These are phyloP conservation scores for Jimgerdemannia lactiflua DNA, from an alignment of 192 early-diverging fungal species.

Conservation along the genomic window DNA sequence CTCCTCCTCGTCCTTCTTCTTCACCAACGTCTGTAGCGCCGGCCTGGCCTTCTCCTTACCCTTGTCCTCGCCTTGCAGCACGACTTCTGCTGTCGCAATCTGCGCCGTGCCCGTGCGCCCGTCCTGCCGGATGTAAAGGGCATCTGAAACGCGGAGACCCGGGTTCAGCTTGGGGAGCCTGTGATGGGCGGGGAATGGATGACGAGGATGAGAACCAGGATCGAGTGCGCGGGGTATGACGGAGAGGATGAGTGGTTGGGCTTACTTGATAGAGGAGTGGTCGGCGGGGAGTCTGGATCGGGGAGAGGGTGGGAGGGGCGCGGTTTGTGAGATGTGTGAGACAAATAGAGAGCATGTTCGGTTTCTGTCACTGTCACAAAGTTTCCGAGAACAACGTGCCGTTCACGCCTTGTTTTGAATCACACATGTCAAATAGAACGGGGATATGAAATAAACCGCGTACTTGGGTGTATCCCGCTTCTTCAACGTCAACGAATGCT, in stretches of 20 bases:
- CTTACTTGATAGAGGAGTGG: conserved; percentile 1
- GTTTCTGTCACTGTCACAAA: too few relatives aligned
- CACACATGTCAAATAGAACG: neutral
- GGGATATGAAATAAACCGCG: conserved; percentile 7
- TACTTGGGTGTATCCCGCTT: conserved; percentile 13
- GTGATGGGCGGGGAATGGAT: neutral
- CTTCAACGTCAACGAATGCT: conserved; percentile 27
- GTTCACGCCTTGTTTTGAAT: too few relatives aligned
- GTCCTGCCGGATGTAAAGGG: conserved; percentile 33
- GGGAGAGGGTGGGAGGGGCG: neutral
- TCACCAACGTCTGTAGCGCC: conserved; percentile 14
- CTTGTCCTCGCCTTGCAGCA: conserved; percentile 15
- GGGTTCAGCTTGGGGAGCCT: conserved; percentile 39
- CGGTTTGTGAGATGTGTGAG: neutral
- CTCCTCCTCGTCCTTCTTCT: conserved; percentile 28
- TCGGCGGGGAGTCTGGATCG: too few relatives aligned
- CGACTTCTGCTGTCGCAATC: conserved; percentile 22
- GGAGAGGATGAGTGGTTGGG: neutral
- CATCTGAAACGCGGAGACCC: conserved; percentile 28
- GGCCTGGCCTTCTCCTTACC: conserved; percentile 10
- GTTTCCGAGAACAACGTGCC: too few relatives aligned
- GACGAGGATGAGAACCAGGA: neutral
- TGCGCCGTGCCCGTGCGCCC: conserved; percentile 22
- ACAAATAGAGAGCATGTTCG: too few relatives aligned
- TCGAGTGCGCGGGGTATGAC: too few relatives aligned